These are phyloP conservation scores for Trametes sanguinea DNA, from an alignment of 768 basidiomycete species.

Conservation along the genomic window DNA sequence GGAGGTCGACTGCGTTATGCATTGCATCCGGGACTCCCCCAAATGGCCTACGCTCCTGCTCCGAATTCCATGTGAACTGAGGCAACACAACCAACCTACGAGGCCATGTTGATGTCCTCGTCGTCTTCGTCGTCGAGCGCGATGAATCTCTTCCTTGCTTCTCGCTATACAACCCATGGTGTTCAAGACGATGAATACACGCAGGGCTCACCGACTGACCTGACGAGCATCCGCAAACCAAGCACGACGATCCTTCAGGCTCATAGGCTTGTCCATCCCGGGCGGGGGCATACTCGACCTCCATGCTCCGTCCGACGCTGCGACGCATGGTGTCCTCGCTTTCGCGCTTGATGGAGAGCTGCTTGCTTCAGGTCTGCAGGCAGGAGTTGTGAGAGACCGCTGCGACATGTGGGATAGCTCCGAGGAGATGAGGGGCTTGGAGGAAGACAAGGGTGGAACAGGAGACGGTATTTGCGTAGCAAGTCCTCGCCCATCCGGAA, in stretches of 20 bases:
- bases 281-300: background rate
- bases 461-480: too few species aligned
- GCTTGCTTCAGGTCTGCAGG: too few species aligned
- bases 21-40: too few species aligned
- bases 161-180: conserved; percentile 6
- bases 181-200: background rate
- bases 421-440: too few species aligned
- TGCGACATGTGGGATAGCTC: too few species aligned
- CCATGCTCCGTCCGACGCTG: background rate
- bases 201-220: conserved; percentile 7
- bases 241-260: conserved; percentile 27
- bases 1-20: too few species aligned
- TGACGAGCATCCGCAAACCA: conserved; percentile 7
- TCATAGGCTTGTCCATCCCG: conserved; percentile 26
- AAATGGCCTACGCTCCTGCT: too few species aligned
- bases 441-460: too few species aligned
- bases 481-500: too few species aligned
- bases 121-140: conserved; percentile 33
- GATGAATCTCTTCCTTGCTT: conserved; percentile 34
- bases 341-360: too few species aligned
- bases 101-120: conserved; percentile 11
- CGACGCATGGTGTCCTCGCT: background rate
- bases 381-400: too few species aligned
- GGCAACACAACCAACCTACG: background rate
- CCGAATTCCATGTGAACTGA: too few species aligned